Evolutionary conservation across 2,329 filamentous ascomycete species (phyloP).

Genomic region (Talaromyces pinophilus): DNA sequence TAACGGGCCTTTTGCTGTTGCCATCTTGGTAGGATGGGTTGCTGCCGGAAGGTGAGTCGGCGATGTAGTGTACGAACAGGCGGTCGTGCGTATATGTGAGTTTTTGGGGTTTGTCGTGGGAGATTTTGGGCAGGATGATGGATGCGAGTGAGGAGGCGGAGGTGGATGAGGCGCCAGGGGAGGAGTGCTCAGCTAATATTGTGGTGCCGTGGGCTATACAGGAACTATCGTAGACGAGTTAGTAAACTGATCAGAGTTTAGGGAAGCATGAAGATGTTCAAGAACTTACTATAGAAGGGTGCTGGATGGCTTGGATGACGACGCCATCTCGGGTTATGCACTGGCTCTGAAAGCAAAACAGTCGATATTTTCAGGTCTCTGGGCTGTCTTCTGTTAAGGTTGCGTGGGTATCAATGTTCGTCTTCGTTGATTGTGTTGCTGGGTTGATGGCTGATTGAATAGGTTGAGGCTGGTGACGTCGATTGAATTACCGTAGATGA

Average conservation of each 20-base stretch:
- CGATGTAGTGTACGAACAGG: constrained; percentile 94
- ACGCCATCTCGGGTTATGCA: constrained; percentile 56
- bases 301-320: constrained; percentile 66
- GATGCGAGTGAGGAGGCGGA: constrained; percentile 88
- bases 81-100: constrained; percentile 90
- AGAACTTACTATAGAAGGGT: constrained; percentile 70
- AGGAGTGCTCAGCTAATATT: constrained; percentile 89
- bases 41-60: constrained; percentile 69
- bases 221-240: constrained; percentile 59
- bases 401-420: not conserved
- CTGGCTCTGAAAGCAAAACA: not conserved
- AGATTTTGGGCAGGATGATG: constrained; percentile 92
- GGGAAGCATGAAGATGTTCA: not conserved
- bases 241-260: not conserved
- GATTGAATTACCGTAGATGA: not conserved
- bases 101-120: constrained; percentile 76
- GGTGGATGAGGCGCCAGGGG: constrained; percentile 77
- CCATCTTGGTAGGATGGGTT: constrained; percentile 15
- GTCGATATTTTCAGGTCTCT: not conserved
- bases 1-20: not conserved
- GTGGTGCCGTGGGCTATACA: constrained; percentile 94
- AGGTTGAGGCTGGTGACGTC: constrained; percentile 8
- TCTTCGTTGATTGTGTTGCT: not conserved
- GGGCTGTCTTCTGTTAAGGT: not conserved
- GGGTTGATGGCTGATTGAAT: not conserved